phyloP scores from a whole-genome alignment of 2,329 filamentous ascomycete genomes.

The Cryphonectria japonica region DNA sequence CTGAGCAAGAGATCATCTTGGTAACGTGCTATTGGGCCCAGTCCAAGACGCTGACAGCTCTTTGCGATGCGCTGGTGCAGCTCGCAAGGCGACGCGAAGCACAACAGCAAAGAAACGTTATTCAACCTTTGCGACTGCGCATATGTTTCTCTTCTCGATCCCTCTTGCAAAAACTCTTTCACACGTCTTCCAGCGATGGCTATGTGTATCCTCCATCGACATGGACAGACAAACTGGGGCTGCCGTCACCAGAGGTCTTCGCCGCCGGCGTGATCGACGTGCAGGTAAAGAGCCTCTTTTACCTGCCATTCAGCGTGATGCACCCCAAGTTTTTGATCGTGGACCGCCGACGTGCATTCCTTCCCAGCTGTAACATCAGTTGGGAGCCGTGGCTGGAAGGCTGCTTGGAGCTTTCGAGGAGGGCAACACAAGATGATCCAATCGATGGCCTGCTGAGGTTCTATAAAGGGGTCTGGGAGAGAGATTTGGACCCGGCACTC shows the following conservation, averaged over 20 bases:
- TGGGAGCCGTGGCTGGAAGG: slow-evolving; percentile 90
- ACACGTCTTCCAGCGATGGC: slow-evolving; percentile 66
- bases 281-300: slow-evolving; percentile 76
- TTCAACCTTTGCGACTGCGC: slow-evolving; percentile 58
- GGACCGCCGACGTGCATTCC: slow-evolving; percentile 66
- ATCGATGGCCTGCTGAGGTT: slow-evolving; percentile 67
- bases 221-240: slow-evolving; percentile 66
- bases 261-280: slow-evolving; percentile 66
- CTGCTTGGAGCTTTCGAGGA: slow-evolving; percentile 61
- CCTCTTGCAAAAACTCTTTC: slow-evolving; percentile 73
- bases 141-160: slow-evolving; percentile 79
- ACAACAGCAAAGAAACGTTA: slow-evolving; percentile 5
- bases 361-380: slow-evolving; percentile 83
- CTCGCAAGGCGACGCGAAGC: slow-evolving; percentile 51
- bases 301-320: slow-evolving; percentile 82
- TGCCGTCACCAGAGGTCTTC: slow-evolving; percentile 59
- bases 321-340: slow-evolving; percentile 82
- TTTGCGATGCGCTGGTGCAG: slow-evolving; percentile 60
- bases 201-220: slow-evolving; percentile 60
- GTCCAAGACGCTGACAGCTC: slow-evolving; percentile 61
- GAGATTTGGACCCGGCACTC: slow-evolving; percentile 29
- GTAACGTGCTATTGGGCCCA: slow-evolving; percentile 84
- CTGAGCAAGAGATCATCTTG: slow-evolving; percentile 69
- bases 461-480: slow-evolving; percentile 70
- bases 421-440: slow-evolving; percentile 52